Base-by-base conservation (phyloP, 2,329 filamentous ascomycete genomes). In the Bipolaris bicolor region DNA sequence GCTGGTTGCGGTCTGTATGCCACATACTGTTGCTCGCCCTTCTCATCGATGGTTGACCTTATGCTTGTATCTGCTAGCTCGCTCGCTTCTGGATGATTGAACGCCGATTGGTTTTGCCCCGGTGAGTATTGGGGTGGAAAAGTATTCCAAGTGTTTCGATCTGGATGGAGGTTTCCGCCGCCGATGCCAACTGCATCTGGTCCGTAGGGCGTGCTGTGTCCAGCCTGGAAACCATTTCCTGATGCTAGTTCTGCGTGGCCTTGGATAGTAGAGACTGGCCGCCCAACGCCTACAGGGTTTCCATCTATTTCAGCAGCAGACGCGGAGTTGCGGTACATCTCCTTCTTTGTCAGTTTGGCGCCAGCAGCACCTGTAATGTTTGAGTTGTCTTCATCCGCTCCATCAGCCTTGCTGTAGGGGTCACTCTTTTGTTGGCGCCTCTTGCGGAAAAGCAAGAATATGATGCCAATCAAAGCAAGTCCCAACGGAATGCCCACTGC, bases 401-500 rank as follows among this genome's bases (percentile, higher is more conserved):
- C 64, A 2, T 63, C 46, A 2, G 63, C 55, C 11, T 65, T 45
- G 5, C 65, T 61, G 54, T 70, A 68, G 6, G 62, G 57, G 13
- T 59, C 55, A 1, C 52, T 24, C 9, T 69, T 65, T 46, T 69
- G 64, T 20, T 70, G 56, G 31, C 60, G 60, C 34, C 68, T 72
- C 60, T 73, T 74, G 55, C 70, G 72, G 34, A 73, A 41, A 31
- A 74, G 64, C 69, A 70, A 76, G 52, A 69, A 24, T 10, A 75
- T 44, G 16, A 76, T 70, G 9, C 64, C 72, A 39, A 69, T 7
- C 3, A 76, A 52, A 5, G 68, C 68, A 31, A 76, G 64, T 7
- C 55, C 71, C 43, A 76, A 66, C 5, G 74, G 74, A 47, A 76
- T 73, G 15, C 73, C 73, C 37, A 76, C 73, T 10, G 74, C 72